Percentiles rank a stretch among this genome's conserved stretches.
These are phyloP conservation scores for Macroventuria anomochaeta DNA, from an alignment of 2,329 filamentous ascomycete genomes.

Conservation along the genomic window DNA sequence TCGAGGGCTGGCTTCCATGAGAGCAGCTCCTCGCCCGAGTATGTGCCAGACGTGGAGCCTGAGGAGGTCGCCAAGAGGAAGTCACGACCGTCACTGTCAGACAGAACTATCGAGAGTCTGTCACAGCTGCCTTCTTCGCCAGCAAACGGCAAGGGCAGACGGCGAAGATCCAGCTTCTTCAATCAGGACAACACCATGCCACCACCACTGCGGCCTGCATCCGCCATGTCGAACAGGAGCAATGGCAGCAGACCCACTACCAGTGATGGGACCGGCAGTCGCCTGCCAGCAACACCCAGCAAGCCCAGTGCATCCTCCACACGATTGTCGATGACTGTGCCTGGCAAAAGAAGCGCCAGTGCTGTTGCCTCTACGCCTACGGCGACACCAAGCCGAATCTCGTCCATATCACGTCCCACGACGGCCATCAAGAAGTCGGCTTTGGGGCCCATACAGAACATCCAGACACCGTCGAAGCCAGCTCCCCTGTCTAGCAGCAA, in stretches of 20 bases:
- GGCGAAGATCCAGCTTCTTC: constrained; percentile 75
- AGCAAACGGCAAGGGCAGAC: constrained; percentile 58
- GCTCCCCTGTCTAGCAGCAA: constrained; percentile 46
- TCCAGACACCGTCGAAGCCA: constrained; percentile 36
- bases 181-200: constrained; percentile 66
- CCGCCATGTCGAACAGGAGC: constrained; percentile 61
- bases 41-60: constrained; percentile 24
- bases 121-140: constrained; percentile 81
- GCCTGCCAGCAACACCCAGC: constrained; percentile 40
- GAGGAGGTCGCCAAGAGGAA: constrained; percentile 43
- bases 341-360: constrained; percentile 48
- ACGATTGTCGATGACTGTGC: constrained; percentile 43
- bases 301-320: constrained; percentile 22
- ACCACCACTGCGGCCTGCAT: constrained; percentile 67
- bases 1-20: constrained; percentile 44
- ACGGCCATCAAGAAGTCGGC: constrained; percentile 41
- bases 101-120: constrained; percentile 85
- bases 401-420: constrained; percentile 43
- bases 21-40: constrained; percentile 25
- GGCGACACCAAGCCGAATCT: constrained; percentile 41
- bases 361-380: constrained; percentile 31
- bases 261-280: constrained; percentile 49
- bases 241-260: constrained; percentile 62
- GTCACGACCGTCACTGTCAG: constrained; percentile 69
- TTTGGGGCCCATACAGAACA: constrained; percentile 34